A percentile compares a stretch with the other conserved stretches of the same genome.
phyloP scores from a whole-genome alignment of 805 yeast genomes.

The Metschnikowia gelsemii region DNA sequence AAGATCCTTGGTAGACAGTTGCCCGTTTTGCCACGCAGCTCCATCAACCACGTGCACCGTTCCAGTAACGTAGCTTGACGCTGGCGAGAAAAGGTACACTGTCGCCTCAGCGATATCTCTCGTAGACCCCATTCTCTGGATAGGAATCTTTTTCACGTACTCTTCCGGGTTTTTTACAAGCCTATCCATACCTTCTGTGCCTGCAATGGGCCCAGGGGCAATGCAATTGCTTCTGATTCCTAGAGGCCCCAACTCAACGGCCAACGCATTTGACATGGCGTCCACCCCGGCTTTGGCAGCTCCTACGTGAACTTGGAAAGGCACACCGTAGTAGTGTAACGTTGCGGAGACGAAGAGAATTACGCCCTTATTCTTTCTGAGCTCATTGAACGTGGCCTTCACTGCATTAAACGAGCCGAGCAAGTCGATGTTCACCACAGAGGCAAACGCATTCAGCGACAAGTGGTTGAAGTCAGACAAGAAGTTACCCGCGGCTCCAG shows the following conservation, averaged over 20 bases:
- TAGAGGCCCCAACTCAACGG: conserved; percentile 32
- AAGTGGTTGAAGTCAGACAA: conserved; percentile 44
- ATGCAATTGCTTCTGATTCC: conserved; percentile 30
- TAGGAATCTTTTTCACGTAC: conserved; percentile 21
- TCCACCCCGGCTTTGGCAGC: conserved; percentile 35
- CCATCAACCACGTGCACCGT: conserved; percentile 31
- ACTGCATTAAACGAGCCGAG: conserved; percentile 44
- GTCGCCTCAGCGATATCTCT: conserved; percentile 33
- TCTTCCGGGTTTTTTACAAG: conserved; percentile 19
- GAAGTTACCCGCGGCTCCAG: conserved; percentile 47
- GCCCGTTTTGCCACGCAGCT: conserved; percentile 29
- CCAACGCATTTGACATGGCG: conserved; percentile 30
- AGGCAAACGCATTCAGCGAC: conserved; percentile 41
- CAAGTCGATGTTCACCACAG: conserved; percentile 40
- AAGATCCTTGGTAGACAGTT: conserved; percentile 18
- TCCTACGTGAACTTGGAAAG: conserved; percentile 35
- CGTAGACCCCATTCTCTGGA: conserved; percentile 28
- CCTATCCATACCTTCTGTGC: conserved; percentile 29
- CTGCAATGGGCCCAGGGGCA: conserved; percentile 31
- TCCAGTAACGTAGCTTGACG: conserved; percentile 28
- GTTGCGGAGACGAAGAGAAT: conserved; percentile 42
- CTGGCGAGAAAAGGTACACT: conserved; percentile 29
- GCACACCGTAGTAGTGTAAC: conserved; percentile 45
- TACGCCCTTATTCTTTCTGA: conserved; percentile 38
- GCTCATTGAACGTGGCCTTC: conserved; percentile 40